Percentiles rank a stretch among this genome's conserved stretches.
phyloP scores from a whole-genome alignment of 306 rosid genomes.

The Cucurbita moschata region DNA sequence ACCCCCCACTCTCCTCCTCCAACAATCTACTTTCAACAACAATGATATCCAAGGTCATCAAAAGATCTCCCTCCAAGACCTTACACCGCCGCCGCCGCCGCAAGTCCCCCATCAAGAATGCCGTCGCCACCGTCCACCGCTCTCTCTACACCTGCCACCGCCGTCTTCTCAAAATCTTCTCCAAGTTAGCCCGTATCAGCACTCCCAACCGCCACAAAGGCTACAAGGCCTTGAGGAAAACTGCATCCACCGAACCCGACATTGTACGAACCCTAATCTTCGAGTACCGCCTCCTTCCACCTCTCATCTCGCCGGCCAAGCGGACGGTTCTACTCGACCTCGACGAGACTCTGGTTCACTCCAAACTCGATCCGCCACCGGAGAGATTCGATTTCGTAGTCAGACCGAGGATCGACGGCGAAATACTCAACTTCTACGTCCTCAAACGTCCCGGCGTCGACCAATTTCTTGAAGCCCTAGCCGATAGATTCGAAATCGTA shows the following conservation, averaged over 20 bases:
- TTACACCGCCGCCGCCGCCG: constrained; percentile 41
- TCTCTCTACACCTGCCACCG: constrained; percentile 43
- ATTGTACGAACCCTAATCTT: constrained; percentile 29
- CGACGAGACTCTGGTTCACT: constrained; percentile 74
- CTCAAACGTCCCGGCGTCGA: constrained; percentile 78
- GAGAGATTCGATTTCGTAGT: constrained; percentile 56
- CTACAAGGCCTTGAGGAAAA: constrained; percentile 46
- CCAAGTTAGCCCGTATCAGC: constrained; percentile 34
- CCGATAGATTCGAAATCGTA: constrained; percentile 51
- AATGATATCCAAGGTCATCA: constrained; percentile 55
- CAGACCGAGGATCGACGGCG: constrained; percentile 56
- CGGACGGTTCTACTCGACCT: constrained; percentile 65
- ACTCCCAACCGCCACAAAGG: constrained; percentile 30
- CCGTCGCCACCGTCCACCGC: constrained; percentile 31
- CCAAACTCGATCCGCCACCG: constrained; percentile 38
- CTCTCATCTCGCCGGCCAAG: constrained; percentile 12
- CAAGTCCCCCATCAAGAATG: constrained; percentile 40
- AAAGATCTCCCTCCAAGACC: constrained; percentile 36
- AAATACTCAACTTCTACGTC: constrained; percentile 49
- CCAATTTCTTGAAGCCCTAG: constrained; percentile 35
- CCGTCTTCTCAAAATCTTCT: constrained; percentile 58
- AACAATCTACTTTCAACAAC: neutral
- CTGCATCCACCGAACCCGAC: neutral
- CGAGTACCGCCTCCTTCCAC: constrained; percentile 16
- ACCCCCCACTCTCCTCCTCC: neutral